A percentile compares a stretch with the other conserved stretches of the same genome.
Conservation (phyloP, 208 protist genomes). For the Porcisia hertigi region DNA sequence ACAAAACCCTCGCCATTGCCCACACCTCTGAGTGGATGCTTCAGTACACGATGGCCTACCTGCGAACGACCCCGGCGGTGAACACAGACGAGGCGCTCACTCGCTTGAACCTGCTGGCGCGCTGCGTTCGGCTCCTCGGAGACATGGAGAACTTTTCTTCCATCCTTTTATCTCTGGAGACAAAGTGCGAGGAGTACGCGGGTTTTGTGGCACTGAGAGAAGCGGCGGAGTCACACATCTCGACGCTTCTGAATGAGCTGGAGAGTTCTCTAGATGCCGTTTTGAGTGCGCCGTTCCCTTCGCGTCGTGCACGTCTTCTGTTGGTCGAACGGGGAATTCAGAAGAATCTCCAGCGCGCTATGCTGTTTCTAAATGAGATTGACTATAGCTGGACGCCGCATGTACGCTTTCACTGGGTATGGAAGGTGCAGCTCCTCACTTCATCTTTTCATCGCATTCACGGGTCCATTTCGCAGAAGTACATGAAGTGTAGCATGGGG, state of each 20-base stretch:
- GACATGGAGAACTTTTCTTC: conserved; percentile 76
- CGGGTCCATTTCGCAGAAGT: conserved; percentile 50
- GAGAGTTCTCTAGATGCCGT: conserved; percentile 47
- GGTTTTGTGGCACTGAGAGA: conserved; percentile 50
- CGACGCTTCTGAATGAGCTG: conserved; percentile 50
- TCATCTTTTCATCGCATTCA: conserved; percentile 66
- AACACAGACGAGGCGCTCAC: conserved; percentile 61
- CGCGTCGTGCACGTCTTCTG: conserved; percentile 52
- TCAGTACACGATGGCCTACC: conserved; percentile 84
- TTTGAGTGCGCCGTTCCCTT: conserved; percentile 49
- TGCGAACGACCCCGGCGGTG: conserved; percentile 47
- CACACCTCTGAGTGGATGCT: conserved; percentile 85
- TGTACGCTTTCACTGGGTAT: conserved; percentile 65
- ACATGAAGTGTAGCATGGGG: conserved; percentile 62
- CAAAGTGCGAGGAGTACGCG: conserved; percentile 69
- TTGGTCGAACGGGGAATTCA: conserved; percentile 51
- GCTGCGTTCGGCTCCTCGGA: conserved; percentile 72
- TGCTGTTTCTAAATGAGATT: conserved; percentile 78
- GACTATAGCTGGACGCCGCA: conserved; percentile 79
- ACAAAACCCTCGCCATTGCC: conserved; percentile 40
- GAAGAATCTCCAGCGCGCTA: conserved; percentile 51
- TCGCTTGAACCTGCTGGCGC: conserved; percentile 63
- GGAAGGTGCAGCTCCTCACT: conserved; percentile 76
- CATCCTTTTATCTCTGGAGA: conserved; percentile 60
- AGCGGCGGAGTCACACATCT: conserved; percentile 50